Conservation (phyloP, 768 basidiomycete genomes). For the Psilocybe subaeruginosa region DNA sequence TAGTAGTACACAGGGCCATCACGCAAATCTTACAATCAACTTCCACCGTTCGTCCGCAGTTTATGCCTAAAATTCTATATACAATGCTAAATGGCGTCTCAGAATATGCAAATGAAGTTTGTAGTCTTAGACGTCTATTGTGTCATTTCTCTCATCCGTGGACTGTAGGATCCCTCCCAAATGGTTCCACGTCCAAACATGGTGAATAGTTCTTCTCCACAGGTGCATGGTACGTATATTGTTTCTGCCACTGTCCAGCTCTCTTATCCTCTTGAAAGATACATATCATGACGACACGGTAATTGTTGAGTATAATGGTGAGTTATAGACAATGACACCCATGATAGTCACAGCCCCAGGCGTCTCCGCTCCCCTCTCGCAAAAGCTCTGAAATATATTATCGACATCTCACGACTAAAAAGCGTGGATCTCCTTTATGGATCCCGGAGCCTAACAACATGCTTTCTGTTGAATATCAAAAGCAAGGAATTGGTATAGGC, state of each 20-base stretch:
- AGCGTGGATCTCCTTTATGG: conserved; percentile 17
- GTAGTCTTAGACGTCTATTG: neutral
- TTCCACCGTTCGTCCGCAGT: neutral
- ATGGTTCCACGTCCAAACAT: neutral
- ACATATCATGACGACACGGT: neutral
- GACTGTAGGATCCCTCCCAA: neutral
- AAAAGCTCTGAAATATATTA: conserved; percentile 13
- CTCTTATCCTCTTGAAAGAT: neutral
- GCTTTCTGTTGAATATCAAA: conserved; percentile 10
- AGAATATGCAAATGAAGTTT: neutral
- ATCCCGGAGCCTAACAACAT: conserved; percentile 14
- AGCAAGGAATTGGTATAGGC: conserved; percentile 14
- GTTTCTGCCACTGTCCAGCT: neutral
- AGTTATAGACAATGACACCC: neutral
- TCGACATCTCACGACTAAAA: conserved; percentile 6
- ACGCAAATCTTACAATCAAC: neutral
- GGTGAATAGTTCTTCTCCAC: neutral
- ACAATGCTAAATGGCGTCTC: neutral
- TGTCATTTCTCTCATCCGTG: neutral
- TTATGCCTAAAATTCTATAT: neutral
- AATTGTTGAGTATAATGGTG: neutral
- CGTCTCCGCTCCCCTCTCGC: neutral
- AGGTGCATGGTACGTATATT: neutral
- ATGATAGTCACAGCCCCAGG: neutral
- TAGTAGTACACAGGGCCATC: neutral